Base-by-base conservation (phyloP, 768 basidiomycete species). In the Psilocybe azurescens region DNA sequence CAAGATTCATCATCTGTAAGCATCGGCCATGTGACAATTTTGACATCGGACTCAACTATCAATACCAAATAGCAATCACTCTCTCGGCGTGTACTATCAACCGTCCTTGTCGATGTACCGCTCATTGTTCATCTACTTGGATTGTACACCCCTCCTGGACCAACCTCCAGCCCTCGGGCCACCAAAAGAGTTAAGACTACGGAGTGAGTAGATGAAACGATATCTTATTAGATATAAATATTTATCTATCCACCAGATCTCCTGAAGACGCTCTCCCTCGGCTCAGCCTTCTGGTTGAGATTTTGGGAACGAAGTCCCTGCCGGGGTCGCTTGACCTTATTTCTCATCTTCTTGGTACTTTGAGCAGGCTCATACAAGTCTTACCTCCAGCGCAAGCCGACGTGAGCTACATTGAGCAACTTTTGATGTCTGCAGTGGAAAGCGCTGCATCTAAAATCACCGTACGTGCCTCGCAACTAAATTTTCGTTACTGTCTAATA, bases 381-480 rank as follows among this genome's bases (percentile, higher is more conserved):
- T 77, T 84, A 5, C 79, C 86, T 7, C 71, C 82, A 36, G 74
- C 82, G 4, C 80, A 82, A 33, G 83, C 87, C n/a, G 92, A 91
- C 54, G 81, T 88, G 16, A 88, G 82, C 65, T 97, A 93, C 67
- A 77, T 91, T 10, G 88, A 93, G 71, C 95, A 97, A 73, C 81
- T 94, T 59, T 71, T 97, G 20, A 90, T 97, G 84, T 88, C 89
- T 9, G 91, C 91, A 1, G 80, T 96, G 24, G 90, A 93, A 64
- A 86, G 82, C 65, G 79, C 83, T 9, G 85, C 90, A 3, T 78
- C 77, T 16, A 82, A 83, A 59, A 78, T 91, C 28, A 76, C 71
- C 58, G 93, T 90, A 67, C 61, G 82, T 39, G 3, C 28, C 30
- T 36, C 18, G 52, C 16, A 53, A 11, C 33, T 36, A n/a, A 18